Percentiles rank a stretch among this genome's conserved stretches.
Conservation (phyloP, 768 basidiomycete genomes). For the Mycena filopes region DNA sequence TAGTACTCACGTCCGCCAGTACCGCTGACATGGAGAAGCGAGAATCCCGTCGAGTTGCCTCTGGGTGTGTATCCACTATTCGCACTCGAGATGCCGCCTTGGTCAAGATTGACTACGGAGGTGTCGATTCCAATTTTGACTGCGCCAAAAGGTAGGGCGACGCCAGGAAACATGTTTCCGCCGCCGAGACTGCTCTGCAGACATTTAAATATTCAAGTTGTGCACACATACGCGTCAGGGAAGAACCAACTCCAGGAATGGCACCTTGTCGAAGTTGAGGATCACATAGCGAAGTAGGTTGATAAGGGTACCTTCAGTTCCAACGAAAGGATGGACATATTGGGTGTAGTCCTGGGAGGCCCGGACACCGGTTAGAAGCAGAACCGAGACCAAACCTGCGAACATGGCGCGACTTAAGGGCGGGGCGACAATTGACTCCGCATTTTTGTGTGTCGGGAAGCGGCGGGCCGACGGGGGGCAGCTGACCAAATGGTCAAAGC, state of each 20-base stretch:
- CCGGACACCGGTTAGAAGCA: neutral
- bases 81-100: conserved; percentile 13
- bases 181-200: conserved; percentile 12
- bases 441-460: neutral
- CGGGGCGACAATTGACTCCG: too few species aligned
- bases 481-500: neutral
- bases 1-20: conserved; percentile 15
- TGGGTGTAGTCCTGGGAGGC: conserved; percentile 3
- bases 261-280: neutral
- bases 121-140: conserved; percentile 17
- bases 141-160: conserved; percentile 6
- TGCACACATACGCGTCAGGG: too few species aligned
- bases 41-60: conserved; percentile 12
- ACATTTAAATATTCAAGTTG: neutral
- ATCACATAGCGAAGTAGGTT: neutral
- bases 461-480: neutral
- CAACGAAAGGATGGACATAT: conserved; percentile 9
- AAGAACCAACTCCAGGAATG: conserved; percentile 5
- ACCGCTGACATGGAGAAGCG: conserved; percentile 8
- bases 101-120: conserved; percentile 4
- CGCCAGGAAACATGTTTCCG: conserved; percentile 13
- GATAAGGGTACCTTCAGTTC: neutral
- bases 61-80: conserved; percentile 13
- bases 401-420: neutral
- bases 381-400: neutral